A percentile compares a stretch with the other conserved stretches of the same genome.
Evolutionary conservation across 108 stramenopile genomes (phyloP).

Genomic region (Fragilariopsis cylindrus): DNA sequence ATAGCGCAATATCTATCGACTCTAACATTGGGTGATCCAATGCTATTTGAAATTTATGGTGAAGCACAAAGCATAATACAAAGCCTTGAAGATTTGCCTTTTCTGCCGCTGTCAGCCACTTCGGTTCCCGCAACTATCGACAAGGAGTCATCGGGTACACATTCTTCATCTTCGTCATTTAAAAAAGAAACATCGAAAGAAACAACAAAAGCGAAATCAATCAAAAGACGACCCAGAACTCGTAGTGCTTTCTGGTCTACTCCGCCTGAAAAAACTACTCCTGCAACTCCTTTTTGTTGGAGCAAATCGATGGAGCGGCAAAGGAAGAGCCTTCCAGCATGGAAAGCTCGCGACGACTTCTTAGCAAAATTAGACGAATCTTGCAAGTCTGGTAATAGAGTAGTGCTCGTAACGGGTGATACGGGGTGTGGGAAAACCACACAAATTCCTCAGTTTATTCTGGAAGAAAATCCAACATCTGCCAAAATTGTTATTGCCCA

Average conservation of each 20-base stretch:
- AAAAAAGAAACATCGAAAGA: slow-evolving; percentile 15
- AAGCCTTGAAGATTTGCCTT: slow-evolving; percentile 29
- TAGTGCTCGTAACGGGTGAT: slow-evolving; percentile 83
- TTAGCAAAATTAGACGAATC: slow-evolving; percentile 50
- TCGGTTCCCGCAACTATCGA: slow-evolving; percentile 3
- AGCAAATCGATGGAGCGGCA: slow-evolving; percentile 41
- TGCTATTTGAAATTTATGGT: slow-evolving; percentile 71
- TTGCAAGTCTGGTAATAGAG: slow-evolving; percentile 46
- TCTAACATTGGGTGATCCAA: slow-evolving; percentile 45
- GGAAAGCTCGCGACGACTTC: slow-evolving; percentile 62
- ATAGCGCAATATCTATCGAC: slow-evolving; percentile 39
- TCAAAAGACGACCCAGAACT: slow-evolving; percentile 43
- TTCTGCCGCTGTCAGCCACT: slow-evolving; percentile 6
- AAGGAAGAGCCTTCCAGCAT: slow-evolving; percentile 74
- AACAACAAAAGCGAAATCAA: not conserved
- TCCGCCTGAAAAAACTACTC: slow-evolving; percentile 55
- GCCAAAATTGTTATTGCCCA: slow-evolving; percentile 94
- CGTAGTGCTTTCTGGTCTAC: slow-evolving; percentile 68
- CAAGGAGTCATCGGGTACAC: not conserved
- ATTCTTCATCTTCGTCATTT: not conserved
- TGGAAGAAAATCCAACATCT: slow-evolving; percentile 75
- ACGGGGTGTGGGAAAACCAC: slow-evolving; percentile 90
- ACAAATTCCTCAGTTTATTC: slow-evolving; percentile 90
- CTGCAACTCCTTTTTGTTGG: slow-evolving; percentile 62
- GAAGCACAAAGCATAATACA: slow-evolving; percentile 48